phyloP scores from a whole-genome alignment of 2,329 filamentous ascomycete species.

The Colletotrichum navitas region DNA sequence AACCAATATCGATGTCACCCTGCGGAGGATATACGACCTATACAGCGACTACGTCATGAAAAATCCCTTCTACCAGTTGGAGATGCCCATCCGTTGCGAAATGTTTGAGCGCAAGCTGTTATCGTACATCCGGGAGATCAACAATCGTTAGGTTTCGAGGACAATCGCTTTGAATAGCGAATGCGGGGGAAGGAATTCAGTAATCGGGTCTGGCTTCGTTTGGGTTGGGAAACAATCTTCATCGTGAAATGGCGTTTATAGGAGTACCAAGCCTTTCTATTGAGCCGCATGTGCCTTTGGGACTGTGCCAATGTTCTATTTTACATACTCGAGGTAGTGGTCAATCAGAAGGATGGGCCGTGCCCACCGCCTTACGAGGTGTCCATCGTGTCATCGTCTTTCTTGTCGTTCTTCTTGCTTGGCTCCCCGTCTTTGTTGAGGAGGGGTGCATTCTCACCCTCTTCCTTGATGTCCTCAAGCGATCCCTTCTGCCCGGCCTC shows the following conservation, averaged over 20 bases:
- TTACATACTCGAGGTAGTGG: conserved; percentile 37
- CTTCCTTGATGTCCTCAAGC: conserved; percentile 86
- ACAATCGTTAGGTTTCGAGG: conserved; percentile 61
- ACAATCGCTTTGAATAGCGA: not conserved
- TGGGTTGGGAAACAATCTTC: conserved; percentile 13
- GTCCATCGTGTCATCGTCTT: conserved; percentile 85
- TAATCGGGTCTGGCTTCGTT: not conserved
- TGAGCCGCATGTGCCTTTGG: conserved; percentile 34
- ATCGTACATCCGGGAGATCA: conserved; percentile 82
- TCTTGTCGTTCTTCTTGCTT: conserved; percentile 59
- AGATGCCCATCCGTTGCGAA: conserved; percentile 97
- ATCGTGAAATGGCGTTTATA: conserved; percentile 34
- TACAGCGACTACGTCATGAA: conserved; percentile 99
- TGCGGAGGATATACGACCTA: conserved; percentile 90
- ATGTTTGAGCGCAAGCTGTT: conserved; percentile 90
- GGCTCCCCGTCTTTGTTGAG: conserved; percentile 68
- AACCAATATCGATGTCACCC: conserved; percentile 85
- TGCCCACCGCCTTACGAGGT: conserved; percentile 71
- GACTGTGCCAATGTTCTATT: conserved; percentile 41
- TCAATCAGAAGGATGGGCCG: conserved; percentile 21
- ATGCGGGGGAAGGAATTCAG: not conserved
- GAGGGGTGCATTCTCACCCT: conserved; percentile 76
- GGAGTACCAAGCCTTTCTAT: conserved; percentile 39
- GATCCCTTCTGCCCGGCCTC: conserved; percentile 79
- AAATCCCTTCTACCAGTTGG: conserved; percentile 97